These are phyloP conservation scores for Trichosanthes cucumerina DNA, from an alignment of 306 rosid genomes.

Conservation along the genomic window DNA sequence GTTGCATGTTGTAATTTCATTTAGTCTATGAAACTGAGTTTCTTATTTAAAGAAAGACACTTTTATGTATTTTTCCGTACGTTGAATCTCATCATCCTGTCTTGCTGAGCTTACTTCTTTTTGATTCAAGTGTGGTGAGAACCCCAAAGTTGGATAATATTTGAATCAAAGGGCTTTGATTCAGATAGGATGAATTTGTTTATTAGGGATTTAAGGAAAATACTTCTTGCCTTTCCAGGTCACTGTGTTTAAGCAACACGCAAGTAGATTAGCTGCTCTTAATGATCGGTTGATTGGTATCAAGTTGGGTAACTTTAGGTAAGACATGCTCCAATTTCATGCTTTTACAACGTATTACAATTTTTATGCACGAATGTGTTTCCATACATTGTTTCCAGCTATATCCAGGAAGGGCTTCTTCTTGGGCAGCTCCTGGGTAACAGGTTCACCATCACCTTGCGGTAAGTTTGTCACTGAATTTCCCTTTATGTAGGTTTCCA, in stretches of 20 bases:
- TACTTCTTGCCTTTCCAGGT: conserved; percentile 46
- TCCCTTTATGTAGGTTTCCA: background rate
- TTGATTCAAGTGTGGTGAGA: background rate
- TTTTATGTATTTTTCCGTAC: background rate
- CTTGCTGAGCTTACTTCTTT: background rate
- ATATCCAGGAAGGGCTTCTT: conserved; percentile 72
- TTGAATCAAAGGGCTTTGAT: background rate
- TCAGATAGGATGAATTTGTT: background rate
- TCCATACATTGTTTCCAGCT: conserved; percentile 39
- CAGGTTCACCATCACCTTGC: conserved; percentile 69
- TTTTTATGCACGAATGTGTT: conserved; percentile 15
- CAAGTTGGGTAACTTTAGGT: conserved; percentile 92
- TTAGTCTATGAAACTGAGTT: background rate
- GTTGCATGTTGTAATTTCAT: background rate
- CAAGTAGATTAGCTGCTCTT: conserved; percentile 74
- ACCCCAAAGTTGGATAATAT: background rate
- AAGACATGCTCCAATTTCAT: conserved; percentile 22
- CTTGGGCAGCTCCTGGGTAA: conserved; percentile 94
- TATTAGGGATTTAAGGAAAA: background rate
- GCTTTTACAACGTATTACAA: background rate
- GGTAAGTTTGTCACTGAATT: conserved; percentile 36
- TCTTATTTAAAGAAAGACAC: background rate
- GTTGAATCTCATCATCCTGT: background rate
- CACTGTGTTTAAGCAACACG: conserved; percentile 75
- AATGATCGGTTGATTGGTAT: conserved; percentile 79